These are phyloP conservation scores for Penicillium dipodomyicola DNA, from an alignment of 495 filamentous ascomycete species.

Conservation along the genomic window DNA sequence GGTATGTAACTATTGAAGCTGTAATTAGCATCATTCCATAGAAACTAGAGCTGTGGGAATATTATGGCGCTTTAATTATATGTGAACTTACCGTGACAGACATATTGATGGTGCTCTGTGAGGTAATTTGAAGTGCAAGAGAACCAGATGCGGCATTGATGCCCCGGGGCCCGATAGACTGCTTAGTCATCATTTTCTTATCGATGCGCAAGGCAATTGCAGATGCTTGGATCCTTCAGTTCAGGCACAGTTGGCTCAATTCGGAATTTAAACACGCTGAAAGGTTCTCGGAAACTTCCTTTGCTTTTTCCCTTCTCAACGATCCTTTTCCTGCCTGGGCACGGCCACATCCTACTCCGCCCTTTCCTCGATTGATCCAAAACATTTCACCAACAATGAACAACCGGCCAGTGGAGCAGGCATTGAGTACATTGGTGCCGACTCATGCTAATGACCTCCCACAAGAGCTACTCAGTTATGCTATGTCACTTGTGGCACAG, in stretches of 20 bases:
- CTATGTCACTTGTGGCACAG: constrained; percentile 79
- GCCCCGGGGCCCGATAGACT: constrained; percentile 1
- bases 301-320: neutral
- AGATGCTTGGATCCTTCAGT: constrained; percentile 9
- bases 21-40: constrained; percentile 1
- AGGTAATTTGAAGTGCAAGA: constrained; percentile 3
- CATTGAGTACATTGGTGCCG: constrained; percentile 72
- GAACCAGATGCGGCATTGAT: neutral
- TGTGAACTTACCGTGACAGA: constrained; percentile 35
- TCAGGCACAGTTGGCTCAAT: neutral
- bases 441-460: constrained; percentile 72
- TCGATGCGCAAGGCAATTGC: constrained; percentile 12
- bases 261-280: neutral
- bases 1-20: constrained; percentile 75
- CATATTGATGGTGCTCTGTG: constrained; percentile 19
- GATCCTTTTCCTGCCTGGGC: neutral
- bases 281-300: neutral
- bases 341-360: neutral
- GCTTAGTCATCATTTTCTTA: constrained; percentile 24
- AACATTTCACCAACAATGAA: constrained; percentile 34
- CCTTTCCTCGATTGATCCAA: constrained; percentile 1
- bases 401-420: constrained; percentile 70
- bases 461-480: constrained; percentile 68
- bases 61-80: neutral
- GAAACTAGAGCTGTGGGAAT: neutral